phyloP scores from a whole-genome alignment of 768 basidiomycete genomes.

The Cystofilobasidium ferigula region DNA sequence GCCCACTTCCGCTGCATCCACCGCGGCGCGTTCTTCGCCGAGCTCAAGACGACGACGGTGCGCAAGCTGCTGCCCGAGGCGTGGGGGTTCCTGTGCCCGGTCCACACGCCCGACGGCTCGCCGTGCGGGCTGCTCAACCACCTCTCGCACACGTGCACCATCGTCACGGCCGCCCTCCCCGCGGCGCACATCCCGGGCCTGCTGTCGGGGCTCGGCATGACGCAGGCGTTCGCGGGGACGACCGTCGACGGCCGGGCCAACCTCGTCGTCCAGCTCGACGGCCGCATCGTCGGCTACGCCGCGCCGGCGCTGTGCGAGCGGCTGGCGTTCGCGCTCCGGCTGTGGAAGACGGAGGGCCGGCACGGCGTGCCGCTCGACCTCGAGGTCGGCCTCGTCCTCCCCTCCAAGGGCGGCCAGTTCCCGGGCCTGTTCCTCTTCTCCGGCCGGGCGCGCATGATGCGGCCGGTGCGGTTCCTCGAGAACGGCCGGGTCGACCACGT shows the following conservation, averaged over 20 bases:
- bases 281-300: slow-evolving; percentile 88
- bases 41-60: slow-evolving; percentile 94
- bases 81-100: slow-evolving; percentile 98
- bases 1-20: slow-evolving; percentile 97
- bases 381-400: slow-evolving; percentile 84
- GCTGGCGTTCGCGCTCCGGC: slow-evolving; percentile 71
- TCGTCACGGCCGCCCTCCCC: slow-evolving; percentile 64
- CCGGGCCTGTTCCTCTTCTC: slow-evolving; percentile 91
- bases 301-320: slow-evolving; percentile 58
- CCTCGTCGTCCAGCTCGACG: slow-evolving; percentile 89
- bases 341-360: slow-evolving; percentile 86
- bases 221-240: slow-evolving; percentile 61
- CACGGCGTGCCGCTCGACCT: slow-evolving; percentile 78
- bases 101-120: slow-evolving; percentile 95
- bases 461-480: slow-evolving; percentile 79
- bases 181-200: slow-evolving; percentile 70
- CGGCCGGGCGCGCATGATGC: slow-evolving; percentile 84
- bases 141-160: slow-evolving; percentile 81
- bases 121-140: slow-evolving; percentile 98
- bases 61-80: slow-evolving; percentile 93
- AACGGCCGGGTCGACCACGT: slow-evolving; percentile 82
- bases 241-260: slow-evolving; percentile 61
- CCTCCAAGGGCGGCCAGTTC: slow-evolving; percentile 86
- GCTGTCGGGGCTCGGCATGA: slow-evolving; percentile 84
- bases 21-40: slow-evolving; percentile 97